Percentiles rank a stretch among this genome's conserved stretches.
Conservation (phyloP, 2,329 filamentous ascomycete genomes). For the Fusarium siculi region DNA sequence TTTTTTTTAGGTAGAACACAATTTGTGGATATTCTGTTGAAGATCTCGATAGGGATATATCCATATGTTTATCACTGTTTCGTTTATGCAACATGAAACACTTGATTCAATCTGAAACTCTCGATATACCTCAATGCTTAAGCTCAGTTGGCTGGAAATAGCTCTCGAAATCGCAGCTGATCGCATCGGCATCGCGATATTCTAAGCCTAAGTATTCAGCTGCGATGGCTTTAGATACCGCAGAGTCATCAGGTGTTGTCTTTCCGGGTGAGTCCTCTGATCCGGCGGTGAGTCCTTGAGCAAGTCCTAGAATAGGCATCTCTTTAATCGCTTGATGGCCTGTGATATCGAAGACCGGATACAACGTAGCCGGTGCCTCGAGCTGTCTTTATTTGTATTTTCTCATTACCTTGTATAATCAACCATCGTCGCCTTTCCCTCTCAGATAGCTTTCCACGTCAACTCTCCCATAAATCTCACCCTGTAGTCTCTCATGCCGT, state of each 20-base stretch:
- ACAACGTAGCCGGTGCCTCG: background rate
- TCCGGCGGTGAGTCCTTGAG: constrained; percentile 11
- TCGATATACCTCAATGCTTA: background rate
- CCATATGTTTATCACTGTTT: background rate
- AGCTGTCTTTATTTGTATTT: background rate
- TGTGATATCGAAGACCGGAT: background rate
- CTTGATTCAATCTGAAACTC: background rate
- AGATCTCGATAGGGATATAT: background rate
- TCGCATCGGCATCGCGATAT: background rate
- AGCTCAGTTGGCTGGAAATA: background rate
- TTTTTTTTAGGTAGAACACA: background rate
- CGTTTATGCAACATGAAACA: constrained; percentile 18
- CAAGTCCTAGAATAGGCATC: constrained; percentile 11
- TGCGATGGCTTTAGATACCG: background rate
- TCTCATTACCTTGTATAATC: background rate
- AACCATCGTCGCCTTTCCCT: constrained; percentile 45
- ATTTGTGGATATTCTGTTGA: background rate
- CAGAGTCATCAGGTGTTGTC: background rate
- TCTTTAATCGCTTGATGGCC: background rate
- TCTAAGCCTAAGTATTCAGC: background rate
- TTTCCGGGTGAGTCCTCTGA: background rate
- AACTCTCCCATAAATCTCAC: constrained; percentile 79
- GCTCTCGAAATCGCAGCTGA: background rate
- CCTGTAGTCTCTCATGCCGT: constrained; percentile 70
- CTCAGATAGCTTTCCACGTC: constrained; percentile 81